Evolutionary conservation across 106 monocot genomes (phyloP).

Genomic region (Acorus calamus): DNA sequence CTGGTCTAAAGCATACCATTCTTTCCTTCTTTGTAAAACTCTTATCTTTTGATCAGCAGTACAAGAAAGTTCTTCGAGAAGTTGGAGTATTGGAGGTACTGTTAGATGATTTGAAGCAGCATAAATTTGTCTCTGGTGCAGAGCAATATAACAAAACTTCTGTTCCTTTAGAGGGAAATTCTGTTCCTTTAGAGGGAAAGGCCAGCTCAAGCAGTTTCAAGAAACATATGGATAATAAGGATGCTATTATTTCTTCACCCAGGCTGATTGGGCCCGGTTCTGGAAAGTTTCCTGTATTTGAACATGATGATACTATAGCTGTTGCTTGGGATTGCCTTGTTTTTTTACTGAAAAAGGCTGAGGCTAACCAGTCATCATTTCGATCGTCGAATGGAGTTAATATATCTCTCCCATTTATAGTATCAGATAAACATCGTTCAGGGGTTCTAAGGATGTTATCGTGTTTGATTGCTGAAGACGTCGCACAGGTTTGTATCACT

Average conservation of each 20-base stretch:
- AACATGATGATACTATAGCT: conserved; percentile 60
- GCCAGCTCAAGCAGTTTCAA: conserved; percentile 47
- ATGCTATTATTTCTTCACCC: conserved; percentile 85
- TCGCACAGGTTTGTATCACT: conserved; percentile 50
- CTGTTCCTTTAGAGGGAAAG: conserved; percentile 27
- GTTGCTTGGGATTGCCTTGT: conserved; percentile 94
- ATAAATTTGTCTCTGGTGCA: conserved; percentile 57
- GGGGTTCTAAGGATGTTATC: conserved; percentile 74
- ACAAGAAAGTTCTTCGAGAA: conserved; percentile 87
- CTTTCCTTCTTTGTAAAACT: conserved; percentile 97
- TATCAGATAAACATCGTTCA: conserved; percentile 70
- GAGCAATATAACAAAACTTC: conserved; percentile 45
- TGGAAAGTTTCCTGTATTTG: conserved; percentile 65
- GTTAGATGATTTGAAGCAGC: conserved; percentile 80
- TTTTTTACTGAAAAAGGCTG: conserved; percentile 78
- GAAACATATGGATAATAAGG: conserved; percentile 65
- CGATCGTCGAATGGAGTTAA: conserved; percentile 68
- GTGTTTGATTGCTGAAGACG: conserved; percentile 86
- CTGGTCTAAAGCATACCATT: conserved; percentile 66
- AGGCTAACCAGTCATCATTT: conserved; percentile 78
- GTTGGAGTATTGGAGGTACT: conserved; percentile 91
- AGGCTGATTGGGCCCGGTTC: conserved; percentile 43
- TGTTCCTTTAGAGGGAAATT: conserved; percentile 26
- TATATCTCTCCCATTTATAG: conserved; percentile 67
- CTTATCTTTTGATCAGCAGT: conserved; percentile 89